Percentiles rank a stretch among this genome's conserved stretches.
Conservation (phyloP, 1,139 yeast species). For the Hanseniaspora uvarum region DNA sequence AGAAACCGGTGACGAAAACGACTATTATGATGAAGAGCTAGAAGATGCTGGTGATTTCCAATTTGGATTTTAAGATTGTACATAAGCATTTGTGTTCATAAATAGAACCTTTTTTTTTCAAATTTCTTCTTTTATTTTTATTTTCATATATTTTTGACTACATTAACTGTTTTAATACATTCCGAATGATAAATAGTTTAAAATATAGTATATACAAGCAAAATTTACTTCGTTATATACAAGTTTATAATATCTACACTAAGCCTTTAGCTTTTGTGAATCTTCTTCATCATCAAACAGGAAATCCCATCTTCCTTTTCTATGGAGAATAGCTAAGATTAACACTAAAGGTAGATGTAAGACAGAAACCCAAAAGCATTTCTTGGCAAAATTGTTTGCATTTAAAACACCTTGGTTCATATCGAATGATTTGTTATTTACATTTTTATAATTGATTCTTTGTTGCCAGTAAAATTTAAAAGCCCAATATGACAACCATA, state of each 20-base stretch:
- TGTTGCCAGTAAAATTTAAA: conserved; percentile 78
- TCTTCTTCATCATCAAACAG: conserved; percentile 32
- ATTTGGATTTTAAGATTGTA: conserved; percentile 8
- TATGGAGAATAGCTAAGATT: conserved; percentile 86
- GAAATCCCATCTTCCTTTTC: conserved; percentile 91
- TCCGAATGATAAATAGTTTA: conserved; percentile 1
- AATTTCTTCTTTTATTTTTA: background rate
- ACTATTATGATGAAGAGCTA: conserved; percentile 17
- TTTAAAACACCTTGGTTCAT: conserved; percentile 40
- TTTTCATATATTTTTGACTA: no score
- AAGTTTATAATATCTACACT: background rate
- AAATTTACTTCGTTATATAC: no score
- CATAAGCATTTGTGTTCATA: background rate
- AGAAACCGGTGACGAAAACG: conserved; percentile 18
- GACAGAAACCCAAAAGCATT: conserved; percentile 88
- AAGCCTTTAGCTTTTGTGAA: background rate
- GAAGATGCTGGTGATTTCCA: conserved; percentile 22
- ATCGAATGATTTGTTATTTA: conserved; percentile 37
- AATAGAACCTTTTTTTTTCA: background rate
- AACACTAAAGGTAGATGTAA: conserved; percentile 87
- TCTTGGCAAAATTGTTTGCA: conserved; percentile 64
- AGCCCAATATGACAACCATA: conserved; percentile 76
- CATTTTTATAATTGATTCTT: conserved; percentile 41
- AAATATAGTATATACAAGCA: background rate
- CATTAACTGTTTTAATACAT: background rate